phyloP scores from a whole-genome alignment of 75 land plant species.

The Pinus tabuliformis region DNA sequence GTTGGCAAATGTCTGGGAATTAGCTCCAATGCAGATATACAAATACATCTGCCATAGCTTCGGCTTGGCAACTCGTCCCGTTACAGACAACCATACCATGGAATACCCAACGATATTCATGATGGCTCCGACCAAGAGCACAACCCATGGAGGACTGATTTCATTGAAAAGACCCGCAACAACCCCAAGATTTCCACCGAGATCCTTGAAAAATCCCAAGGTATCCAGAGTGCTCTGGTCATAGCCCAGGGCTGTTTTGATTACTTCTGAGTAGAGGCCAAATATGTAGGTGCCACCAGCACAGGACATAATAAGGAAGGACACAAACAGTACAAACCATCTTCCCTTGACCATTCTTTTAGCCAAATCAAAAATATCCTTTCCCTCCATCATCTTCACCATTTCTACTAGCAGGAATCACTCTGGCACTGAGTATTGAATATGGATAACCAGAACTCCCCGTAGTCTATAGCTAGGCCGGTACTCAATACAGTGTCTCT shows the following conservation, averaged over 20 bases:
- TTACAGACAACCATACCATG: constrained; percentile 61
- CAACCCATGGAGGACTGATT: constrained; percentile 46
- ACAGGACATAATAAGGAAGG: constrained; percentile 42
- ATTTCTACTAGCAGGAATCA: background rate
- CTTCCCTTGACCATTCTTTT: constrained; percentile 14
- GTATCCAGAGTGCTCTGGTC: constrained; percentile 41
- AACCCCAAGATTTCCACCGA: constrained; percentile 59
- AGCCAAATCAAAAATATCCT: background rate
- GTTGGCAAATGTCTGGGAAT: constrained; percentile 51
- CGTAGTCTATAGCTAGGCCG: too few species aligned
- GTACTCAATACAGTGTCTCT: too few species aligned
- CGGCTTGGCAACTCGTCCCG: constrained; percentile 31
- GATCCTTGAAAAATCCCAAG: constrained; percentile 46
- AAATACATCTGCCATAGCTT: constrained; percentile 64
- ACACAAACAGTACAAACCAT: constrained; percentile 60
- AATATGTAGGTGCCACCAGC: constrained; percentile 47
- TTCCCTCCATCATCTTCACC: background rate
- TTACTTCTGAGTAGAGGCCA: constrained; percentile 45
- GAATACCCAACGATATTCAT: constrained; percentile 44
- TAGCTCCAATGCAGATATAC: constrained; percentile 50
- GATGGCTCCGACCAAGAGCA: constrained; percentile 40
- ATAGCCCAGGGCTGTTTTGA: constrained; percentile 55
- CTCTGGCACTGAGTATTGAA: too few species aligned
- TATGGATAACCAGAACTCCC: too few species aligned
- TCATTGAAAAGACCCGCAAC: constrained; percentile 46